A percentile compares a stretch with the other conserved stretches of the same genome.
Evolutionary conservation across 2,329 filamentous ascomycete genomes (phyloP).

Genomic region (Talaromyces amestolkiae): DNA sequence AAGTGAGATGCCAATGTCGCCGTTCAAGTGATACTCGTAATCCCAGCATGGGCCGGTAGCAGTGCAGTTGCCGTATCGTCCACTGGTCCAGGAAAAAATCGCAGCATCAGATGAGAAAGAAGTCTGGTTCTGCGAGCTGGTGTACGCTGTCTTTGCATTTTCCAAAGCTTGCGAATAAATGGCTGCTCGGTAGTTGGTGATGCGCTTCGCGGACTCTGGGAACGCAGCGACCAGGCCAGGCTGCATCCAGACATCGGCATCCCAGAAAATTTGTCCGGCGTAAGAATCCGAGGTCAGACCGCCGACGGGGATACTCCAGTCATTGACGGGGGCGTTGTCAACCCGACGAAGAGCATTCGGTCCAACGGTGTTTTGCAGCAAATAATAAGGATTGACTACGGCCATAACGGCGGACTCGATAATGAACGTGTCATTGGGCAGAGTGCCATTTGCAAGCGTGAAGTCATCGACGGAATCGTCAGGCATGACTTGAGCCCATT

Average conservation of each 20-base stretch:
- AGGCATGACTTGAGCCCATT: constrained; percentile 63
- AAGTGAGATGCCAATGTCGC: constrained; percentile 64
- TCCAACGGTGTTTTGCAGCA: constrained; percentile 51
- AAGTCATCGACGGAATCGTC: constrained; percentile 64
- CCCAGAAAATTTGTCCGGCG: constrained; percentile 65
- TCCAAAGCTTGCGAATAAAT: constrained; percentile 58
- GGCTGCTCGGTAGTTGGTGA: constrained; percentile 63
- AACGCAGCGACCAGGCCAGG: constrained; percentile 64
- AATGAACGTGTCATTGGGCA: constrained; percentile 58
- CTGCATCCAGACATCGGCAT: constrained; percentile 66
- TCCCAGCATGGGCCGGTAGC: constrained; percentile 64
- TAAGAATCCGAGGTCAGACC: constrained; percentile 67
- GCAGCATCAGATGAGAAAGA: constrained; percentile 58
- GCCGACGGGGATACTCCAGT: constrained; percentile 66
- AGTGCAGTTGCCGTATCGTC: constrained; percentile 67
- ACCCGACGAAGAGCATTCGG: constrained; percentile 53
- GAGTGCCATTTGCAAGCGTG: constrained; percentile 53
- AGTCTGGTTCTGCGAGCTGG: constrained; percentile 60
- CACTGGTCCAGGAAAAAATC: constrained; percentile 67
- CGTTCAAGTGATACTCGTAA: constrained; percentile 70
- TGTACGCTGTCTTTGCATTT: constrained; percentile 57
- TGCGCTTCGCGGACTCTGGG: constrained; percentile 60
- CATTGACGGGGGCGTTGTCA: constrained; percentile 53
- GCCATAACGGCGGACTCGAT: constrained; percentile 52
- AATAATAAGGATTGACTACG: constrained; percentile 49